These are phyloP conservation scores for Amphicarpaea edgeworthii DNA, from an alignment of 306 rosid species.

Conservation along the genomic window DNA sequence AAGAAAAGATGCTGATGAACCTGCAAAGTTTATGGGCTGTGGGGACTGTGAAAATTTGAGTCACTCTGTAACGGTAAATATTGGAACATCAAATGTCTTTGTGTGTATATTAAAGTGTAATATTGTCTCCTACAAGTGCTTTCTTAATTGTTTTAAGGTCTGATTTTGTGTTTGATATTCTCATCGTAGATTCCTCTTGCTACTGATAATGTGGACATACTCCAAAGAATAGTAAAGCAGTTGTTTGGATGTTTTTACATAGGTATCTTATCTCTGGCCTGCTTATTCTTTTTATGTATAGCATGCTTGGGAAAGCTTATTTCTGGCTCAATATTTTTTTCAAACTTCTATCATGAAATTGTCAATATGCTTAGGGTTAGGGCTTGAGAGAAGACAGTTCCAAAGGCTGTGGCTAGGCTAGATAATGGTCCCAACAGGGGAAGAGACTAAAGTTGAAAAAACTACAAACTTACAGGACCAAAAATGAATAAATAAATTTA, in stretches of 20 bases:
- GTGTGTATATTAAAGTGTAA: constrained; percentile 18
- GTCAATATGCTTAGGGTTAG: neutral
- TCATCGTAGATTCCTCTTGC: constrained; percentile 79
- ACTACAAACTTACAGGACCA: too few relatives aligned
- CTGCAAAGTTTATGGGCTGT: constrained; percentile 90
- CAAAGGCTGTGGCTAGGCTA: too few relatives aligned
- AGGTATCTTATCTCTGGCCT: constrained; percentile 57
- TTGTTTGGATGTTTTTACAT: constrained; percentile 75
- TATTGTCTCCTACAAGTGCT: constrained; percentile 15
- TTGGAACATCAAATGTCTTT: constrained; percentile 32
- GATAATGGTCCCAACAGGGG: too few relatives aligned
- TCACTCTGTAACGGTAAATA: constrained; percentile 81
- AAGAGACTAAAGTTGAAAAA: too few relatives aligned
- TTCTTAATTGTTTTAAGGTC: constrained; percentile 36
- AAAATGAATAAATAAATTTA: too few relatives aligned
- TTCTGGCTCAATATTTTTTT: neutral
- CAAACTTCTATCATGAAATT: neutral
- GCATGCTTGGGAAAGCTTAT: neutral
- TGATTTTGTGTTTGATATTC: constrained; percentile 43
- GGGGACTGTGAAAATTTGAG: constrained; percentile 98
- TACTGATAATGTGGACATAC: constrained; percentile 82
- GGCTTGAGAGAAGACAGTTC: too few relatives aligned
- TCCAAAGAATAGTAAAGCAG: constrained; percentile 80
- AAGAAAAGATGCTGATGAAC: constrained; percentile 84
- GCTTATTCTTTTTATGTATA: neutral